Percentiles rank a stretch among this genome's conserved stretches.
These are phyloP conservation scores for Trichophyton verrucosum DNA, from an alignment of 2,329 filamentous ascomycete genomes.

Conservation along the genomic window DNA sequence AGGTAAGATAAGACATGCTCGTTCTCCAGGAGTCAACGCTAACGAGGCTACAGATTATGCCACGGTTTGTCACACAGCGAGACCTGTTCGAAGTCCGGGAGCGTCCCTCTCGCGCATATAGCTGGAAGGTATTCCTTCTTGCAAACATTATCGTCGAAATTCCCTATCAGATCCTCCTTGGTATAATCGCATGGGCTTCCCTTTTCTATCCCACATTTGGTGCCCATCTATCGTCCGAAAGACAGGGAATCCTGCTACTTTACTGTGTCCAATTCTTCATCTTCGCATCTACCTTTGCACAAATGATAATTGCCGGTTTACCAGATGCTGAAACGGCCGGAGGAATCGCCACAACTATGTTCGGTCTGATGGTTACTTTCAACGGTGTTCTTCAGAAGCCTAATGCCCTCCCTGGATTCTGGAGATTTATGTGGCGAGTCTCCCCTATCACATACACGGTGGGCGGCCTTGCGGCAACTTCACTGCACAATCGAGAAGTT, in stretches of 20 bases:
- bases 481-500: conserved; percentile 54
- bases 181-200: conserved; percentile 61
- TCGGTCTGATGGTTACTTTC: conserved; percentile 62
- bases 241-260: conserved; percentile 68
- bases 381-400: conserved; percentile 57
- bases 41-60: conserved; percentile 43
- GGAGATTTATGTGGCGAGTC: conserved; percentile 73
- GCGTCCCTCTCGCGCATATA: conserved; percentile 70
- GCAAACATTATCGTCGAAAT: conserved; percentile 74
- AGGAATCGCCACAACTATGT: conserved; percentile 63
- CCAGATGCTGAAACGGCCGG: conserved; percentile 63
- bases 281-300: conserved; percentile 69
- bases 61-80: conserved; percentile 71
- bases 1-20: conserved; percentile 44
- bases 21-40: conserved; percentile 36
- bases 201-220: conserved; percentile 72
- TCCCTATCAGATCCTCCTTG: conserved; percentile 66
- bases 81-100: conserved; percentile 76
- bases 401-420: conserved; percentile 55
- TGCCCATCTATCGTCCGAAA: conserved; percentile 50
- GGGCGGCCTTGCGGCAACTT: conserved; percentile 56
- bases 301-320: conserved; percentile 63
- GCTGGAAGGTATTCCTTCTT: conserved; percentile 75
- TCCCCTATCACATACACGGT: conserved; percentile 77
- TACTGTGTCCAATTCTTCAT: conserved; percentile 63